Evolutionary conservation across 129 eudicot genomes (phyloP).

Genomic region (Lactuca sativa): DNA sequence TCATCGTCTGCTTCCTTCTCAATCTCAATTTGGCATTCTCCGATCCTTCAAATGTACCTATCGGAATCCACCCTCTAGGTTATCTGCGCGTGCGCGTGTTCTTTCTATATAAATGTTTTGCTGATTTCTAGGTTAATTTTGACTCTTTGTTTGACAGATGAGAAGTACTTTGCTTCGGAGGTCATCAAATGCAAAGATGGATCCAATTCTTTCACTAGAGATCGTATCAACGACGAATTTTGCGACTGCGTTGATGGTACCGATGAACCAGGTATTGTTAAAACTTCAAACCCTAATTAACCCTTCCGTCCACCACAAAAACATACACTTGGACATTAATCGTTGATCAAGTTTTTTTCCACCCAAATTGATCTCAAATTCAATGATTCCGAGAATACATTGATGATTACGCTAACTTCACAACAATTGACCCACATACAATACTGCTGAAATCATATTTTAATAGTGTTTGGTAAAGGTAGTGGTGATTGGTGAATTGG

Average conservation of each 20-base stretch:
- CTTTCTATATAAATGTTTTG: not conserved
- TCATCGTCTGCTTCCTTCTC: conserved; percentile 11
- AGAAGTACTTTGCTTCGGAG: conserved; percentile 61
- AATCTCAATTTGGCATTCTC: conserved; percentile 5
- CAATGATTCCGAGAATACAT: not conserved
- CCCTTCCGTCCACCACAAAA: not conserved
- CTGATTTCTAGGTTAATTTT: not conserved
- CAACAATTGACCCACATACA: conserved; percentile 9
- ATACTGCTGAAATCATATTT: conserved; percentile 1
- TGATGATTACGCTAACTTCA: conserved; percentile 1
- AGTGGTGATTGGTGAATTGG: not conserved
- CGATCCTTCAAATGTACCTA: conserved; percentile 36
- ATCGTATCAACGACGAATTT: conserved; percentile 80
- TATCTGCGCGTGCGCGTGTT: conserved; percentile 4
- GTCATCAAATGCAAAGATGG: conserved; percentile 85
- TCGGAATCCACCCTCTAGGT: conserved; percentile 92
- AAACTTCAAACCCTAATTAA: conserved; percentile 21
- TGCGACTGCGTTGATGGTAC: conserved; percentile 94
- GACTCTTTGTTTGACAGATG: conserved; percentile 47
- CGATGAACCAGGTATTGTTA: conserved; percentile 80
- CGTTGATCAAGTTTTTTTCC: not conserved
- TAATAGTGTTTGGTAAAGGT: not conserved
- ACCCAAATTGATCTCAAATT: conserved; percentile 4
- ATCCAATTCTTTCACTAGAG: conserved; percentile 63
- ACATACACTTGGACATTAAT: not conserved